Evolutionary conservation across 495 filamentous ascomycete species (phyloP), one percentile per base, ranked within the genome.

Genomic region (Cercophora sp.): DNA sequence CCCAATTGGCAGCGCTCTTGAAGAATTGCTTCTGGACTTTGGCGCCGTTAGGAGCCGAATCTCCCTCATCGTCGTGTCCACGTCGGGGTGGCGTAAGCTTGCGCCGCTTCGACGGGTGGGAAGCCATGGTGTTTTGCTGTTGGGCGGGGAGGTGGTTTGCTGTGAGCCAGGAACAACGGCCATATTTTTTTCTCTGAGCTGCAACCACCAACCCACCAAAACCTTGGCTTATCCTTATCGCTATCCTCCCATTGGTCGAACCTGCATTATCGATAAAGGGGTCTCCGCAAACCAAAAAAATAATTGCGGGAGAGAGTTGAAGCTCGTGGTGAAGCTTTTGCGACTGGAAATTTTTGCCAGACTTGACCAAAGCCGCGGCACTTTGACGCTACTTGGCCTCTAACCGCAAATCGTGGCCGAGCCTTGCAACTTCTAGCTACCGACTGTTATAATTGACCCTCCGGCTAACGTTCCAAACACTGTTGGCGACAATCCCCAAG

Each of bases 1-100:
- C 80, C 93, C 93, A 96, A 58, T 68, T 72, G 27, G 67, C 67
- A 15, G 73, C 73, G 61, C 66, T 73, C 31, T 71, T 70, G 62
- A 74, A 68, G 54, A 74, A 77, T 13, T 66, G 56, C 53, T 70
- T 74, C 52, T 78, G 69, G 20, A 70, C 56, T 35, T 70, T 72
- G 24, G 57, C 22, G 11, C 56, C 61, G 19, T 54, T 60, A 27
- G 43, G 51, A 5, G 48, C 52, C 13, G 66, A 51, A 4, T 58
- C 52, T 0, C 35, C 45, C 22, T 61, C 50, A 0, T 43, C 48
- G 19, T 64, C 66, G 27, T 72, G 66, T 10, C 67, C 68, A 4
- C 62, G 62, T 16, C 52, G 58, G 16, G 68, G 65, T 6, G 72
- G 70, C 25, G 70, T 69, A n/a, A 75, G 58, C 56, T 63, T 77